A percentile compares a stretch with the other conserved stretches of the same genome.
Evolutionary conservation across 805 yeast species (phyloP).

Genomic region (Wickerhamiella brachini): DNA sequence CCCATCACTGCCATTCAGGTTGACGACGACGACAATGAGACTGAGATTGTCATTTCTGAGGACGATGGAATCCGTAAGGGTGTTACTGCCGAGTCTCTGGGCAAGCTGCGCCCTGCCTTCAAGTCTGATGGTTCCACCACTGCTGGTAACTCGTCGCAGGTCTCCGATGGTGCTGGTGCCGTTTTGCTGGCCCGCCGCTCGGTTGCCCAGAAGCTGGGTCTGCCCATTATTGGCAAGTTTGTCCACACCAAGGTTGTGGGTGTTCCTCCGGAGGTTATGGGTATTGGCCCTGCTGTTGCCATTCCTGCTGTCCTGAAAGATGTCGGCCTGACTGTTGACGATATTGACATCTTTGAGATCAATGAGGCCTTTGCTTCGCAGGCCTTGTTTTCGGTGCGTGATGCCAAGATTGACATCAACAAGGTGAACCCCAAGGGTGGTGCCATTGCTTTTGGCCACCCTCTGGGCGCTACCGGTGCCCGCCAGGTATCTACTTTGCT

Average conservation of each 20-base stretch:
- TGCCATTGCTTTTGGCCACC: slow-evolving; percentile 94
- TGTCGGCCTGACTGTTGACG: slow-evolving; percentile 44
- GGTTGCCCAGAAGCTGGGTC: slow-evolving; percentile 58
- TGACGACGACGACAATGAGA: slow-evolving; percentile 44
- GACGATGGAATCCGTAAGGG: slow-evolving; percentile 88
- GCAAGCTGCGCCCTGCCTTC: slow-evolving; percentile 78
- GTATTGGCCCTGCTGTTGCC: slow-evolving; percentile 93
- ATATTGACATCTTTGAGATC: slow-evolving; percentile 68
- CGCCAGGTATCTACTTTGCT: slow-evolving; percentile 84
- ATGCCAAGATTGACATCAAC: slow-evolving; percentile 48
- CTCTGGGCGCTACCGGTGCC: slow-evolving; percentile 82
- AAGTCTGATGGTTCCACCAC: slow-evolving; percentile 71
- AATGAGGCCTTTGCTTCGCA: slow-evolving; percentile 98
- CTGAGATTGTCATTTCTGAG: slow-evolving; percentile 38
- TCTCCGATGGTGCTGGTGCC: slow-evolving; percentile 91
- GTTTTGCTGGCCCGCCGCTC: slow-evolving; percentile 76
- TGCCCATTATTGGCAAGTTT: slow-evolving; percentile 67
- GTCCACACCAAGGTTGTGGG: slow-evolving; percentile 73
- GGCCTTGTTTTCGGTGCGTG: slow-evolving; percentile 60
- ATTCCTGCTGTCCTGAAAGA: slow-evolving; percentile 69
- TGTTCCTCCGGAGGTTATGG: slow-evolving; percentile 96
- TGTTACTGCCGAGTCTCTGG: slow-evolving; percentile 64
- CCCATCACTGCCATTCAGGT: slow-evolving; percentile 56
- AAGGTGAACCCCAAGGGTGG: slow-evolving; percentile 90
- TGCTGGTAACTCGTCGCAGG: slow-evolving; percentile 95